Evolutionary conservation across 2,329 filamentous ascomycete genomes (phyloP).

Genomic region (Emergomyces orientalis): DNA sequence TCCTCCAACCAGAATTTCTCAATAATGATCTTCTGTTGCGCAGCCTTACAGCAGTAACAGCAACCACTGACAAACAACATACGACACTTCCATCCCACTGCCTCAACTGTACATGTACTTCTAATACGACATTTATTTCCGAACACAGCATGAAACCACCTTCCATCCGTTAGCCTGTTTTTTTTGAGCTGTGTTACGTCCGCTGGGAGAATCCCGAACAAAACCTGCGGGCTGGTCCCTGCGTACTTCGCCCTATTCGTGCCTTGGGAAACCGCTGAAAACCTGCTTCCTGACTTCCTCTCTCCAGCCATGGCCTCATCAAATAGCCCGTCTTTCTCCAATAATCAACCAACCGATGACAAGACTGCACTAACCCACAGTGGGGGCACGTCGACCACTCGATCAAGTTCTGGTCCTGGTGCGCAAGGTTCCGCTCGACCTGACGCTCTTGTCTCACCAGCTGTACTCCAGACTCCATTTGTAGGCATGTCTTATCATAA

Average conservation of each 20-base stretch:
- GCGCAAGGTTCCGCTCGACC: background rate
- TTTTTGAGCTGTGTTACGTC: slow-evolving; percentile 2
- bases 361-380: background rate
- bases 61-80: background rate
- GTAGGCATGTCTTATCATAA: slow-evolving; percentile 4
- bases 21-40: background rate
- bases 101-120: background rate
- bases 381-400: background rate
- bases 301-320: background rate
- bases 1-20: background rate
- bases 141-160: slow-evolving; percentile 1
- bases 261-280: background rate
- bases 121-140: background rate
- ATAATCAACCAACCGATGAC: slow-evolving; percentile 1
- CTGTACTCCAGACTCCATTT: background rate
- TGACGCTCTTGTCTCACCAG: background rate
- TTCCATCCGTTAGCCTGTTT: slow-evolving; percentile 1
- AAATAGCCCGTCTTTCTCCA: background rate
- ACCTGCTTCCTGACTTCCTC: background rate
- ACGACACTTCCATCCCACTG: background rate
- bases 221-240: slow-evolving; percentile 8
- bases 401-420: background rate
- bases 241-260: background rate
- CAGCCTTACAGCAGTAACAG: slow-evolving; percentile 2
- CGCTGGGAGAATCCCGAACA: background rate